Evolutionary conservation across 1,284 basidiomycete genomes (phyloP).

Genomic region (Xerocomus tenax): DNA sequence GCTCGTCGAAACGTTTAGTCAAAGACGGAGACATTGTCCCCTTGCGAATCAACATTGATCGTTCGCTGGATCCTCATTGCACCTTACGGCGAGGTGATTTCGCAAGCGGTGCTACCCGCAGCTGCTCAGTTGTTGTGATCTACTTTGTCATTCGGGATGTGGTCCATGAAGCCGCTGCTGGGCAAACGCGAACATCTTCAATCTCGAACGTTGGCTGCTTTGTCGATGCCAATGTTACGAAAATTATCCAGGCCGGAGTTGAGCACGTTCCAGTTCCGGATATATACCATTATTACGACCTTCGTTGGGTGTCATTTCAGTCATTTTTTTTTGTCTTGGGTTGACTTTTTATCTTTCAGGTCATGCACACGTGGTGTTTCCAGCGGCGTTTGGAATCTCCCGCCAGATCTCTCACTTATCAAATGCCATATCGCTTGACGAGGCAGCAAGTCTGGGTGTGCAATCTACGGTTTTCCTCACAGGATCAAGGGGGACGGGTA

Average conservation of each 20-base stretch:
- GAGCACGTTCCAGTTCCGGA: constrained; percentile 64
- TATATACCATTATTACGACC: constrained; percentile 46
- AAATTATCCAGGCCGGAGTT: constrained; percentile 72
- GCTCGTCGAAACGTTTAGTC: constrained; percentile 51
- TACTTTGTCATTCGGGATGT: constrained; percentile 80
- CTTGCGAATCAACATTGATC: constrained; percentile 57
- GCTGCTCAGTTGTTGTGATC: constrained; percentile 37
- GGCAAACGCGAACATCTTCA: constrained; percentile 36
- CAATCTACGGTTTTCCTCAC: constrained; percentile 63
- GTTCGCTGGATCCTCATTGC: constrained; percentile 22
- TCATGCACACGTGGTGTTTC: background rate
- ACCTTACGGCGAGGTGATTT: constrained; percentile 9
- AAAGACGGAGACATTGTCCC: constrained; percentile 78
- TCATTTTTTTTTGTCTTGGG: background rate
- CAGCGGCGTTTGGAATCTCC: constrained; percentile 20
- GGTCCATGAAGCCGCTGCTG: constrained; percentile 48
- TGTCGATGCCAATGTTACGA: constrained; percentile 67
- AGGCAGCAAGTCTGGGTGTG: constrained; percentile 53
- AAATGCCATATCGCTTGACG: constrained; percentile 48
- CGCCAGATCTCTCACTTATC: constrained; percentile 43
- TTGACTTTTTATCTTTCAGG: constrained; percentile 15
- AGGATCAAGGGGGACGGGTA: constrained; percentile 69
- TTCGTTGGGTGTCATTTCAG: constrained; percentile 34
- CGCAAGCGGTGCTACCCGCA: background rate
- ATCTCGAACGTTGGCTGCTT: constrained; percentile 78